A percentile compares a stretch with the other conserved stretches of the same genome.
Conservation (phyloP, 73 alveolate genomes). For the Breviolum minutum region DNA sequence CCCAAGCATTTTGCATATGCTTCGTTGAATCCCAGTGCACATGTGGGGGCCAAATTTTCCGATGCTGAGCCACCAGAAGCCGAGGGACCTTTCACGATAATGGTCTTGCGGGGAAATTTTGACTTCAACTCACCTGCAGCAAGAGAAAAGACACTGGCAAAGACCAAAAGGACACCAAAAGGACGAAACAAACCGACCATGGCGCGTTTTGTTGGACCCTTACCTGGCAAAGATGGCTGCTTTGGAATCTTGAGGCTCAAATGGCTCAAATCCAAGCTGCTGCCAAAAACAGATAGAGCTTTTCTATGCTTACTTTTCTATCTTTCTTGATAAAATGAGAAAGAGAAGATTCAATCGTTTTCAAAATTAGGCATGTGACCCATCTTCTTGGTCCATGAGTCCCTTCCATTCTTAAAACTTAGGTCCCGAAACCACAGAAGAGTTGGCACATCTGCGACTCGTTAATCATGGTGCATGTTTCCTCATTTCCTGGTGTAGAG, state of each 20-base stretch:
- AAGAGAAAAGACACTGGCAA: too few relatives aligned
- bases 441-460: conserved; percentile 94
- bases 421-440: conserved; percentile 15
- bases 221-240: too few relatives aligned
- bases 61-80: not conserved
- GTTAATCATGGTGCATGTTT: not conserved
- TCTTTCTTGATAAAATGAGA: too few relatives aligned
- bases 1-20: conserved; percentile 17
- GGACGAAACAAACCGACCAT: not conserved
- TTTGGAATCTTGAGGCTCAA: too few relatives aligned
- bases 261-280: too few relatives aligned
- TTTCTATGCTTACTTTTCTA: not conserved
- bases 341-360: too few relatives aligned
- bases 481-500: too few relatives aligned
- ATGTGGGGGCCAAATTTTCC: conserved; percentile 1
- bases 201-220: not conserved
- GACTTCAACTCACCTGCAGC: too few relatives aligned
- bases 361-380: too few relatives aligned
- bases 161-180: not conserved
- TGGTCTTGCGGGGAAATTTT: too few relatives aligned
- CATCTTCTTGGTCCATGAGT: not conserved
- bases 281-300: too few relatives aligned
- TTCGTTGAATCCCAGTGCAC: conserved; percentile 1
- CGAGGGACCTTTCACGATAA: conserved; percentile 20
- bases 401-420: not conserved